Evolutionary conservation across 2,329 filamentous ascomycete genomes (phyloP).

Genomic region (Cryphonectria parasitica): DNA sequence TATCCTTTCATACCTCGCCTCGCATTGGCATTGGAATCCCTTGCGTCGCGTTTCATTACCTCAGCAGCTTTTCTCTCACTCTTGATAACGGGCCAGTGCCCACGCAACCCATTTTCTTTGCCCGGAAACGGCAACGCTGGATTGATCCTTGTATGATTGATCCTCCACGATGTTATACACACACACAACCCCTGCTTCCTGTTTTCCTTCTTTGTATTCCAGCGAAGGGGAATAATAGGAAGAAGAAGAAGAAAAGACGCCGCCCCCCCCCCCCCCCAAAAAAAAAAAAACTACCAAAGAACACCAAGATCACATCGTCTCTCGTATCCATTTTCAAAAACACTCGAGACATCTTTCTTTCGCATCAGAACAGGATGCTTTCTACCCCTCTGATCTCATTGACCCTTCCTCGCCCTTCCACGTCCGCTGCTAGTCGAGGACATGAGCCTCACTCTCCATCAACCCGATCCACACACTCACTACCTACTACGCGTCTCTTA

Average conservation of each 20-base stretch:
- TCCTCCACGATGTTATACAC: not conserved
- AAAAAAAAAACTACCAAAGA: not conserved
- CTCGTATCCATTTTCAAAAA: not conserved
- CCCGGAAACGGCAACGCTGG: constrained; percentile 20
- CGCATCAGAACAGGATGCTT: not conserved
- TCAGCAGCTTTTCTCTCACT: constrained; percentile 12
- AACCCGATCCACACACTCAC: not conserved
- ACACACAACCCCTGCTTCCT: not conserved
- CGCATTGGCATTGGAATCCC: not conserved
- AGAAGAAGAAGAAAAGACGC: too few species aligned
- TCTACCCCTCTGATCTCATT: not conserved
- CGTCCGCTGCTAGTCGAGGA: constrained; percentile 6
- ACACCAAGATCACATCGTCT: not conserved
- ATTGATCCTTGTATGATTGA: not conserved
- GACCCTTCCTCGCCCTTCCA: not conserved
- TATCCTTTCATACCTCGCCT: constrained; percentile 15
- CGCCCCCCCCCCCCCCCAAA: not conserved
- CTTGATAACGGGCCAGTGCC: constrained; percentile 24
- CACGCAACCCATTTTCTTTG: constrained; percentile 1
- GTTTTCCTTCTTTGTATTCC: not conserved
- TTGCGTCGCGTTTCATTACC: constrained; percentile 11
- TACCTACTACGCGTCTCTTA: not conserved
- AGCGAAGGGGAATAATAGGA: not conserved
- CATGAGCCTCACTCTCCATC: not conserved
- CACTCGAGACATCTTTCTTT: not conserved